Conservation (phyloP, 2,329 filamentous ascomycete genomes). For the Knufia fluminis region DNA sequence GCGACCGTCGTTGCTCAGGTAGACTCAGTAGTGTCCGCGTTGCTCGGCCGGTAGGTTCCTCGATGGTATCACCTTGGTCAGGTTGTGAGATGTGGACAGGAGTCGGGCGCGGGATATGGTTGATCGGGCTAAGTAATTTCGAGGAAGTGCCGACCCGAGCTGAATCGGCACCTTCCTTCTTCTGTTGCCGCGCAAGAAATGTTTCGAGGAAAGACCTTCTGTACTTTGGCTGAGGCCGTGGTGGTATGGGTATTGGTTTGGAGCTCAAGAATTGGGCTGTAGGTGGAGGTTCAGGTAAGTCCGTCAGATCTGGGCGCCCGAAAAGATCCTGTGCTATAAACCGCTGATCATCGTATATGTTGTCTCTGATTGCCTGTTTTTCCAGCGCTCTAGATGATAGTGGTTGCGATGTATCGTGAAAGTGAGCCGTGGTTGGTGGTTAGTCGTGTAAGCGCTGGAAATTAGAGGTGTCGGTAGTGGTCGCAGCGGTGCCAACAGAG, state of each 20-base stretch:
- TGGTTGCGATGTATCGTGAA: constrained; percentile 10
- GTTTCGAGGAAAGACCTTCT: constrained; percentile 22
- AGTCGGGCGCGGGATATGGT: constrained; percentile 48
- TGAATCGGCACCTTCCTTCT: neutral
- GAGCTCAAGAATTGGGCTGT: neutral
- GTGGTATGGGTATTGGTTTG: neutral
- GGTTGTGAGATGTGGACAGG: constrained; percentile 33
- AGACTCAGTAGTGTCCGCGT: constrained; percentile 44
- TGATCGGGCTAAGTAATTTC: constrained; percentile 53
- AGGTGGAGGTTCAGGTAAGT: neutral
- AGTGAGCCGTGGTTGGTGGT: constrained; percentile 18
- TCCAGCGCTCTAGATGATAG: constrained; percentile 33
- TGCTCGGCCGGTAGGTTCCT: constrained; percentile 18
- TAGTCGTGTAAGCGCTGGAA: constrained; percentile 7
- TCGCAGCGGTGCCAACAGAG: neutral
- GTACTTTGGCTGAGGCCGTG: constrained; percentile 7
- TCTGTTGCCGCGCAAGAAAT: constrained; percentile 19
- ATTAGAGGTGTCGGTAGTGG: constrained; percentile 10
- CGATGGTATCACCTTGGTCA: neutral
- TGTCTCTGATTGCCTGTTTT: constrained; percentile 24
- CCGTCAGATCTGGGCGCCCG: neutral
- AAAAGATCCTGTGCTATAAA: neutral
- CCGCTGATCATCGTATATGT: constrained; percentile 3
- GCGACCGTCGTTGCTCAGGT: constrained; percentile 47
- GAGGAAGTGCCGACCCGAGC: constrained; percentile 32